Evolutionary conservation across 495 filamentous ascomycete genomes (phyloP).

Genomic region (Daldinia concentrica): DNA sequence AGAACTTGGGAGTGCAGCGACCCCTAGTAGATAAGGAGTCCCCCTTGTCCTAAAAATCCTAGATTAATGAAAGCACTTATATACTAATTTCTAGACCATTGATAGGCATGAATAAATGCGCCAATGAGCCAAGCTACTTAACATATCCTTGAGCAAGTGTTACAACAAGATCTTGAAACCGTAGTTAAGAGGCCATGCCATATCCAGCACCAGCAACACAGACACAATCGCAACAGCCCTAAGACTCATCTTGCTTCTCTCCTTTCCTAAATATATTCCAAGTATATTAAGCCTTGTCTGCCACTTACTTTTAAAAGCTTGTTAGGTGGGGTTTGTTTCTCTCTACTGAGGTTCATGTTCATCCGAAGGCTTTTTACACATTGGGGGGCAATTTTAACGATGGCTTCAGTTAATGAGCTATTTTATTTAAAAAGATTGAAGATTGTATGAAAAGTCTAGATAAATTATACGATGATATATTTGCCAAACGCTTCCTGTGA

Average conservation of each 20-base stretch:
- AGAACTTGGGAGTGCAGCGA: not conserved
- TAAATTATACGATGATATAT: not conserved
- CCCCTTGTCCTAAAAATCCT: not conserved
- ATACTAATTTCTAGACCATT: not conserved
- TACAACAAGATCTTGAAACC: not conserved
- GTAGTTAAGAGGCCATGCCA: slow-evolving; percentile 14
- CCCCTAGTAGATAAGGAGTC: not conserved
- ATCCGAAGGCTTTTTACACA: not conserved
- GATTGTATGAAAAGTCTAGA: not conserved
- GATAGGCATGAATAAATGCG: too few relatives aligned
- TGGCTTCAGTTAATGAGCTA: not conserved
- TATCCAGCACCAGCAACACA: not conserved
- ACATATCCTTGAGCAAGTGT: not conserved
- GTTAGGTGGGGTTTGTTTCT: not conserved
- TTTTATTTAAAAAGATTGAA: not conserved
- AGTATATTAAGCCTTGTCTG: not conserved
- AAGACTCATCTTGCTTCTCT: too few relatives aligned
- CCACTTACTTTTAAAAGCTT: not conserved
- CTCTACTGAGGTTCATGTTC: not conserved
- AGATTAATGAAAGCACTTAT: not conserved
- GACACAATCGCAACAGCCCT: not conserved
- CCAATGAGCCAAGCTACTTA: not conserved
- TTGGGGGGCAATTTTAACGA: not conserved
- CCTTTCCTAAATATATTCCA: not conserved
- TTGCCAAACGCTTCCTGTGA: not conserved